phyloP scores from a whole-genome alignment of 257 asterid species.

The Salvia miltiorrhiza region DNA sequence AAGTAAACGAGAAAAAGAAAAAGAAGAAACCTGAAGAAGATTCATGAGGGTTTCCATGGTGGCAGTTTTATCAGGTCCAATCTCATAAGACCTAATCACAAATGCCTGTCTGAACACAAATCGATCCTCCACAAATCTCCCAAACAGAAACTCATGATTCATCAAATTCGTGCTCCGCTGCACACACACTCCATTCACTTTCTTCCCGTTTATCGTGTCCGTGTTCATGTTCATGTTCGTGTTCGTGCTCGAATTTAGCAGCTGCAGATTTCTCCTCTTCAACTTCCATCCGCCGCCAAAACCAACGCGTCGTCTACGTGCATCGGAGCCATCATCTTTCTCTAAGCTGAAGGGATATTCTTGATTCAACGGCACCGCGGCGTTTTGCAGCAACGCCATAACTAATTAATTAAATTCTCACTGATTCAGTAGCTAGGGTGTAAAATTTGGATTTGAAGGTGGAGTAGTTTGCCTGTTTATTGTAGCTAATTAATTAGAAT shows the following conservation, averaged over 20 bases:
- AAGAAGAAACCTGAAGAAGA: constrained; percentile 62
- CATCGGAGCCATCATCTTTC: not conserved
- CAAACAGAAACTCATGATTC: constrained; percentile 43
- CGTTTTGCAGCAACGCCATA: constrained; percentile 23
- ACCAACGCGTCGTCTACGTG: not conserved
- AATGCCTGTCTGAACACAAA: constrained; percentile 68
- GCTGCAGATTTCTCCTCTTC: not conserved
- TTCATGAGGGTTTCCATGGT: constrained; percentile 93
- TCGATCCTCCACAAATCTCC: constrained; percentile 55
- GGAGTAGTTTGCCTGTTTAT: not conserved
- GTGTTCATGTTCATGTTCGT: constrained; percentile 23
- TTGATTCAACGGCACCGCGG: not conserved
- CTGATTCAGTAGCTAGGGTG: not conserved
- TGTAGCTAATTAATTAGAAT: not conserved
- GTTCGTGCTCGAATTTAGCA: constrained; percentile 28
- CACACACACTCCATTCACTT: constrained; percentile 51
- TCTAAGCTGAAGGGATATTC: not conserved
- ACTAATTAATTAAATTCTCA: not conserved
- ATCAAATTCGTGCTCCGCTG: constrained; percentile 14
- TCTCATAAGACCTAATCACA: constrained; percentile 85
- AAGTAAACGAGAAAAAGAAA: not conserved
- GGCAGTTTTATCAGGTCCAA: constrained; percentile 89
- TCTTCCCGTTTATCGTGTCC: constrained; percentile 52
- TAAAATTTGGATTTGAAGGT: too few relatives aligned
- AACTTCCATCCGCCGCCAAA: not conserved